Evolutionary conservation across 805 yeast species (phyloP), one percentile per base, ranked within the genome.

Genomic region (Zygosaccharomyces kombuchaensis): DNA sequence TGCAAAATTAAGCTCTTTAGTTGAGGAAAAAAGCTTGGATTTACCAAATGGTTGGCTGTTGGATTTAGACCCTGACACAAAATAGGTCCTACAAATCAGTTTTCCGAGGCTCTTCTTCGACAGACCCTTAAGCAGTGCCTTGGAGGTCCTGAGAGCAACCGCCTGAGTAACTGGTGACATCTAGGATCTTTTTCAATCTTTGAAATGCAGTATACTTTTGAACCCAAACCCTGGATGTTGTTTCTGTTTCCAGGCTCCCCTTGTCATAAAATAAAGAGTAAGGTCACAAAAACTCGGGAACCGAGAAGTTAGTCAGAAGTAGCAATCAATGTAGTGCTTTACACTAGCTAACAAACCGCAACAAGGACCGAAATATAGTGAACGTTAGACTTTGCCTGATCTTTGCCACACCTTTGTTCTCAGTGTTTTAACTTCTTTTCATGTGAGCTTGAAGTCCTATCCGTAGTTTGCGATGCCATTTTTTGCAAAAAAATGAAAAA

Each of bases 21-120:
- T 30, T 6, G 45, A 40, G 14, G 44, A 23, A 34, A 48, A 42
- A 26, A 44, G 26, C n/a, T 34, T 34, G 6, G 43, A 25, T 6
- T 39, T 38, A 9, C 37, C 43, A 34, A 31, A 16, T 16, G 46
- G 43, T 10, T 37, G 36, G 8, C 37, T 36, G 9, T 39, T 39
- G 13, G 29, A 36, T 13, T 34, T 31, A 4, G 40, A 17, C 13
- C 39, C 35, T 6, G 44, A 45, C 9, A 37, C 41, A 40, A 45
- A 46, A 27, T 50, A 55, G 6, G 54, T 43, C 40, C 59, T 43
- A 35, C 46, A 44, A 12, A 57, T 34, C 14, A 57, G 38, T 22
- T 47, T 50, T 12, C 46, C 49, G 23, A 54, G 40, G 31, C 50
- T 48, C 43, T 47, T 54, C 44, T 44, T 51, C 9, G 59, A 55